phyloP scores from a whole-genome alignment of 805 yeast genomes.

The Starmerella bombicola region DNA sequence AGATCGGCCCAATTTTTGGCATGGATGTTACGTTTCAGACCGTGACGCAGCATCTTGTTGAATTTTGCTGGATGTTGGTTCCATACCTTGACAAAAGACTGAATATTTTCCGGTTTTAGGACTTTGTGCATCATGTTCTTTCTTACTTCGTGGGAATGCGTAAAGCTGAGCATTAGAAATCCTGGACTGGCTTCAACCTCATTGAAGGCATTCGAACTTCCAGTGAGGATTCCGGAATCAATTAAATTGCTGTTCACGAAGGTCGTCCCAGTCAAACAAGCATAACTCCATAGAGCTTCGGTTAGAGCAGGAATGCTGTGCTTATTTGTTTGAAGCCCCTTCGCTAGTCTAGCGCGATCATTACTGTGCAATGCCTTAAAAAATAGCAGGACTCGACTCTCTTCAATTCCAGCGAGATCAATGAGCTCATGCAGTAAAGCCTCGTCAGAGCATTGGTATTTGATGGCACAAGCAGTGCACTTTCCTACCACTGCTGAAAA shows the following conservation, averaged over 20 bases:
- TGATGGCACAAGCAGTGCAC: conserved; percentile 14
- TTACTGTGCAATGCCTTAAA: conserved; percentile 4
- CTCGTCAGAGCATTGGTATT: conserved; percentile 12
- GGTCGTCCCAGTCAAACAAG: conserved; percentile 6
- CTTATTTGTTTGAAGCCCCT: background rate
- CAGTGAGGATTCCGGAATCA: conserved; percentile 2
- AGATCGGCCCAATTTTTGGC: conserved; percentile 15
- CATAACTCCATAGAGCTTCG: conserved; percentile 15
- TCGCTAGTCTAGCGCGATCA: conserved; percentile 10
- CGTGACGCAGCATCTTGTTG: conserved; percentile 2
- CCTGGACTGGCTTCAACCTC: conserved; percentile 9
- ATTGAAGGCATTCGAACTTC: background rate
- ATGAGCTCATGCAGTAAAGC: conserved; percentile 2
- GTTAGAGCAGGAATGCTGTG: conserved; percentile 4
- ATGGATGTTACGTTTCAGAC: conserved; percentile 11
- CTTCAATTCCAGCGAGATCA: background rate
- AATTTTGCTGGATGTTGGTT: background rate
- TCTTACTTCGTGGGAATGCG: background rate
- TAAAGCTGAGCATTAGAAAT: conserved; percentile 1
- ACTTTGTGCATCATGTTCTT: background rate
- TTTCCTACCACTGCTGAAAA: conserved; percentile 3
- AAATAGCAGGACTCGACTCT: conserved; percentile 6
- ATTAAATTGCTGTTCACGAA: conserved; percentile 4
- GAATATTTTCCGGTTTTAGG: background rate
- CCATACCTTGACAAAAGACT: conserved; percentile 8